phyloP scores from a whole-genome alignment of 106 monocot genomes.

The Dendrobium catenatum region DNA sequence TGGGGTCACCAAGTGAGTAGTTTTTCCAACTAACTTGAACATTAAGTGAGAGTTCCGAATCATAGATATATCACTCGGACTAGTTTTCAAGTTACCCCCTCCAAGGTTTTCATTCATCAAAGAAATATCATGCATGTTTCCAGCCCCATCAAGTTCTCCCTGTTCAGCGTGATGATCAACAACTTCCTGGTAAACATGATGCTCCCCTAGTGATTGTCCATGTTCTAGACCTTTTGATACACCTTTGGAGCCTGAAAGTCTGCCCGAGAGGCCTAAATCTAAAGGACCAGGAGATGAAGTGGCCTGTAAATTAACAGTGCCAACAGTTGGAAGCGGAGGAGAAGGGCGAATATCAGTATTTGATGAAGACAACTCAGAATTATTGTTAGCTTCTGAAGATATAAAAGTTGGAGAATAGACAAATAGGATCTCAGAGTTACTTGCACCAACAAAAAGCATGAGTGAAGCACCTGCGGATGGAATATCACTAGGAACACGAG shows the following conservation, averaged over 20 bases:
- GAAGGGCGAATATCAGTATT: slow-evolving; percentile 29
- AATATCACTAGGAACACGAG: slow-evolving; percentile 19
- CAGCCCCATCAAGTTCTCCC: slow-evolving; percentile 19
- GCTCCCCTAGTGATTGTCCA: slow-evolving; percentile 24
- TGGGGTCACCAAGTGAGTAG: slow-evolving; percentile 79
- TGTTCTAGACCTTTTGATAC: slow-evolving; percentile 28
- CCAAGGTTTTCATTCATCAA: slow-evolving; percentile 19
- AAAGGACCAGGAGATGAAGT: slow-evolving; percentile 15
- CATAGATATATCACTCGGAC: slow-evolving; percentile 26
- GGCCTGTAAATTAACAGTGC: slow-evolving; percentile 19
- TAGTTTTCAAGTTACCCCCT: slow-evolving; percentile 31
- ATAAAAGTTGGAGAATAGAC: slow-evolving; percentile 6
- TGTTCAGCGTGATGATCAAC: slow-evolving; percentile 25
- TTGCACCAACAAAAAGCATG: slow-evolving; percentile 13
- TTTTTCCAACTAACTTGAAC: slow-evolving; percentile 25
- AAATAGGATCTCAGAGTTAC: slow-evolving; percentile 20
- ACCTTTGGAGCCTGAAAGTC: slow-evolving; percentile 20
- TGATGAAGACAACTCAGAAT: slow-evolving; percentile 15
- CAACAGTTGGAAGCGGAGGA: slow-evolving; percentile 25
- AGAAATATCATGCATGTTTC: slow-evolving; percentile 19
- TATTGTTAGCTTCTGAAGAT: slow-evolving; percentile 17
- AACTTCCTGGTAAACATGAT: slow-evolving; percentile 21
- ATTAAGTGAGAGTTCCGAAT: slow-evolving; percentile 29
- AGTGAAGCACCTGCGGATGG: slow-evolving; percentile 23
- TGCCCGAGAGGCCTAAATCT: slow-evolving; percentile 25